Evolutionary conservation across 2,329 filamentous ascomycete genomes (phyloP), one percentile per base, ranked within the genome.

Genomic region (Aspergillus sp.): DNA sequence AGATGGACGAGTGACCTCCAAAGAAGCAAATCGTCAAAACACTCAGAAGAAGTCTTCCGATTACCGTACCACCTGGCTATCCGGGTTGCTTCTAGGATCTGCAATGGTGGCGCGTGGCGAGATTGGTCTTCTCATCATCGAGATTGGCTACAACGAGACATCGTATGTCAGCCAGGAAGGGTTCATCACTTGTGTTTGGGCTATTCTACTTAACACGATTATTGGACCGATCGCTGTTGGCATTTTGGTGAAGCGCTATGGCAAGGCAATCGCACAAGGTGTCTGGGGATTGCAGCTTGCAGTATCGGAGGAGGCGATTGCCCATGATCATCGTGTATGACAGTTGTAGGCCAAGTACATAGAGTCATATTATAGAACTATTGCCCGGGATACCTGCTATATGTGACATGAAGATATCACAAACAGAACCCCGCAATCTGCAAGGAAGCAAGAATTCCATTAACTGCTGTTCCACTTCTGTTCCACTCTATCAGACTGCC

Each of bases 111-210:
- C 60, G 4, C 59, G 60, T 2, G 60, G 60, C 13, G 60, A 64
- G 39, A 64, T 64, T 33, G 60, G 60, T 2, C 54, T 62, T 4
- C 37, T 64, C 29, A 61, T 63, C 11, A 60, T 62, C 11, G 60
- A 64, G 36, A 56, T 64, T 6, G 60, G 60, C 4, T 57, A 59
- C 26, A 64, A 64, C 6, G 48, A 60, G 31, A 61, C 59, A 2
- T 59, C 63, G 29, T 69, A 72, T 1, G 69, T 76, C 13, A 68
- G 74, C 27, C 47, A 59, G 12, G 57, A 56, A 1, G 57, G 51
- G 0, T 59, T 59, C 26, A 55, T 58, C 27, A 58, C 60, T 9
- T 58, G 50, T 1, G 54, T 64, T 0, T 64, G 61, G 61, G 61
- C 61, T 0, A 64, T 64, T 33, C 47, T 64, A 8, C 43, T 64